A percentile compares a stretch with the other conserved stretches of the same genome.
These are phyloP conservation scores for Trichoderma sp. DNA, from an alignment of 2,329 filamentous ascomycete genomes.

Conservation along the genomic window DNA sequence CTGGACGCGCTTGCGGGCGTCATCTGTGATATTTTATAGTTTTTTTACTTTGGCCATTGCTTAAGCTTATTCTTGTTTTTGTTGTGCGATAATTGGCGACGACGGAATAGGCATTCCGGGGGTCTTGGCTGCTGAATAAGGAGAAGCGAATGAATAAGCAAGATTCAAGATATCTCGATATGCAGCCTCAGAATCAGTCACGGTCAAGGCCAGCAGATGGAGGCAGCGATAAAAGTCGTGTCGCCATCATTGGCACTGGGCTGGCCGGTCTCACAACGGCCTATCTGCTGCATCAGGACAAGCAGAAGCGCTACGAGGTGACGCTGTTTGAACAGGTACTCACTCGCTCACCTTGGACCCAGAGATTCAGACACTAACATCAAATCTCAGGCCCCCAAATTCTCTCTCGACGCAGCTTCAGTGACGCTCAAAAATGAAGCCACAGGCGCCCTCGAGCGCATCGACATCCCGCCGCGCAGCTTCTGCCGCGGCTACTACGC, in stretches of 20 bases:
- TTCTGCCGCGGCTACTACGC: constrained; percentile 53
- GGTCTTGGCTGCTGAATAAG: not conserved
- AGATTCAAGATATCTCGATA: not conserved
- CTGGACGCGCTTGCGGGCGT: not conserved
- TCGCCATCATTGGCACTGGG: constrained; percentile 46
- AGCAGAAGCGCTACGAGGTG: constrained; percentile 38
- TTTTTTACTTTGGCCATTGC: not conserved
- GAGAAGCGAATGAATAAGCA: not conserved
- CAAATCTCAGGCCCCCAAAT: constrained; percentile 36
- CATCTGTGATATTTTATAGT: too few species aligned
- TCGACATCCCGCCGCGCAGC: constrained; percentile 48
- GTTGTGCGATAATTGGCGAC: not conserved
- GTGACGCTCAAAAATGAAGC: constrained; percentile 41
- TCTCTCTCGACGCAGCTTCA: constrained; percentile 47
- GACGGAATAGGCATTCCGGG: not conserved
- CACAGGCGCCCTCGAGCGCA: constrained; percentile 40
- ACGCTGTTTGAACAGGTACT: constrained; percentile 47
- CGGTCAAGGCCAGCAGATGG: not conserved
- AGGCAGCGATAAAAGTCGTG: constrained; percentile 23
- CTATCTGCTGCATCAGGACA: constrained; percentile 42
- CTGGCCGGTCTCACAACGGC: constrained; percentile 45
- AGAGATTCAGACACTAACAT: too few species aligned
- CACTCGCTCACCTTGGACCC: not conserved
- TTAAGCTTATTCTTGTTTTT: not conserved
- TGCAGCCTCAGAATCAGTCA: not conserved